A percentile compares a stretch with the other conserved stretches of the same genome.
Evolutionary conservation across 148 eudicot genomes (phyloP).

Genomic region (Hydrangea macrophylla): DNA sequence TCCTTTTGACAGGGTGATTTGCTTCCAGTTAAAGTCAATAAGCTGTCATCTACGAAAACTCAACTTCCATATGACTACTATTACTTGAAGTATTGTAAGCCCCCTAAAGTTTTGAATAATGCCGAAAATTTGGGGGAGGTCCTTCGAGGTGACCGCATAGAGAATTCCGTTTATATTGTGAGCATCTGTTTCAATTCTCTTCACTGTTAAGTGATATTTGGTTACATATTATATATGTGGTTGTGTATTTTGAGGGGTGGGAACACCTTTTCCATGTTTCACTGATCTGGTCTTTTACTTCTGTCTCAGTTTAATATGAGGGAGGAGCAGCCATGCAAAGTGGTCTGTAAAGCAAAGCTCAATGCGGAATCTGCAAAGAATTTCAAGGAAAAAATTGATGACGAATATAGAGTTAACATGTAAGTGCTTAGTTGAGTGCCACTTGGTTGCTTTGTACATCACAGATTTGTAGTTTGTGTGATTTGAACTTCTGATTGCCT

Average conservation of each 20-base stretch:
- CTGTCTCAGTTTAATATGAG: conserved; percentile 33
- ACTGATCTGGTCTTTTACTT: not conserved
- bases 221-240: not conserved
- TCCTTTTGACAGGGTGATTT: conserved; percentile 25
- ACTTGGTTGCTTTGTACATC: not conserved
- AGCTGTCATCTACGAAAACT: conserved; percentile 38
- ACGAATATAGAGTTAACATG: conserved; percentile 40
- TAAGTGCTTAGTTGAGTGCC: conserved; percentile 13
- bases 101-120: conserved; percentile 24
- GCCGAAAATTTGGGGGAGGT: conserved; percentile 41
- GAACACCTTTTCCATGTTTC: not conserved
- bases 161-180: conserved; percentile 35
- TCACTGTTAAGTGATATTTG: not conserved
- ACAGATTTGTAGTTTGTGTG: not conserved
- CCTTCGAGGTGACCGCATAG: conserved; percentile 46
- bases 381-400: conserved; percentile 41
- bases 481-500: not conserved
- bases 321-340: conserved; percentile 28
- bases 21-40: conserved; percentile 41
- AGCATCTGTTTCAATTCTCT: not conserved
- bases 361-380: conserved; percentile 31
- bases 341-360: conserved; percentile 26
- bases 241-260: no score
- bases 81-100: conserved; percentile 35
- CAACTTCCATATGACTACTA: conserved; percentile 43